Evolutionary conservation across 2,329 filamentous ascomycete genomes (phyloP), one percentile per base, ranked within the genome.

Genomic region (Aureobasidium pullulans): DNA sequence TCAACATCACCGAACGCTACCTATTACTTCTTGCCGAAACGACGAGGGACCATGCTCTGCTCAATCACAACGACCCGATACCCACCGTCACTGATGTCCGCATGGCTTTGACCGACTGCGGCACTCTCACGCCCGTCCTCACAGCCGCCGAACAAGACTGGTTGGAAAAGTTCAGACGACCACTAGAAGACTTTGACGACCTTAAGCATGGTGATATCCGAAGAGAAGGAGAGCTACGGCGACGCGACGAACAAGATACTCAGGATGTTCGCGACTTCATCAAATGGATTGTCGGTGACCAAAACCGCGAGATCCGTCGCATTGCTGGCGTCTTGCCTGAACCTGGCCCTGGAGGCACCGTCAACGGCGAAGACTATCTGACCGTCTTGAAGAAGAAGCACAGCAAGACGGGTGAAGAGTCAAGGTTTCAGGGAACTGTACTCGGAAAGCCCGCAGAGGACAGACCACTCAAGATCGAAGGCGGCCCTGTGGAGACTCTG

Each of bases 331-430:
- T 89, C 47, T 61, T 68, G 32, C 66, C 66, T 7, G 70, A 72
- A 39, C 82, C 83, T 6, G 77, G 71, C 31, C 75, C 80, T 65
- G 74, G 76, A 11, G 79, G 79, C 15, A 76, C 81, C 63, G 76
- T 80, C 40, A 76, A 62, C n/a, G 15, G 70, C 68, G 77, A 79
- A 64, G 77, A 79, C 61, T 79, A 78, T 61, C 62, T 80, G 54
- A 77, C 72, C 19, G 72, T 85, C 4, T 77, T 97, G 43, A 96
- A 96, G 74, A 94, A 92, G 75, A 96, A 95, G 70, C 89, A 96
- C 72, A 91, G 87, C 75, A 95, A 94, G 67, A 89, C 88, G 0
- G 89, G 88, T 63, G 90, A 95, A 68, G 91, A 96, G 68, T 86
- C 87, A 9, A 87, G 93, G 67, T 96, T 90, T 71, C 84, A 87